Evolutionary conservation across 2,329 filamentous ascomycete genomes (phyloP), one percentile per base, ranked within the genome.

Genomic region (Aspergillus sp.): DNA sequence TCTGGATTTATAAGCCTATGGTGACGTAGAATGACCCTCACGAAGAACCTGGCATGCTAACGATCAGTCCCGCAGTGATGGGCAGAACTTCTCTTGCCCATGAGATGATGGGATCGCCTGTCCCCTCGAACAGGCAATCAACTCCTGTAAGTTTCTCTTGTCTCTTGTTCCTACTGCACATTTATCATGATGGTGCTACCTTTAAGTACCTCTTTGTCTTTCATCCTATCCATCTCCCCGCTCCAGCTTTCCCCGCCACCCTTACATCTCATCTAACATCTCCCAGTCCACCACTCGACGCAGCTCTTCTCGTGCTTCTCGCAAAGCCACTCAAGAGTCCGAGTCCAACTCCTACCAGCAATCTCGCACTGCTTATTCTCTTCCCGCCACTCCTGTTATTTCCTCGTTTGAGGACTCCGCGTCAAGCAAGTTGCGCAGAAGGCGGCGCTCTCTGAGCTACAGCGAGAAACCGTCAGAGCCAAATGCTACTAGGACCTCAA

Each of bases 381-480:
- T 64, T 1, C 58, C 62, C 14, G 47, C 59, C 13, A 62, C 60
- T 5, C 60, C 60, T 23, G 43, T 62, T 20, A 54, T 51, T 17
- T 55, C 62, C 11, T 55, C 59, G 9, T 64, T 64, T 32, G 61
- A 62, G 36, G 62, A 64, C 14, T 25, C 57, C n/a, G 44, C 55
- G 11, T 59, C 60, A 16, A 47, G 54, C n/a, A 63, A 62, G 44
- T 59, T 59, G 14, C 58, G 57, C 34, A 59, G 53, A 25, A 62
- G 59, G 17, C 58, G 54, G 25, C 54, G 54, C 7, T 52, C 52
- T n/a, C 29, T 55, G 9, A 43, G 56, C 36, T 50, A 43, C 36
- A 55, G 56, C 29, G 56, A 57, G 19, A 55, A 54, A 44, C 34
- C 47, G 3, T 46, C 47, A n/a, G 48, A 50, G 36, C 31, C 52